Percentiles rank a stretch among this genome's conserved stretches.
Conservation (phyloP, 2,329 filamentous ascomycete species). For the Aspergillus brasiliensis region DNA sequence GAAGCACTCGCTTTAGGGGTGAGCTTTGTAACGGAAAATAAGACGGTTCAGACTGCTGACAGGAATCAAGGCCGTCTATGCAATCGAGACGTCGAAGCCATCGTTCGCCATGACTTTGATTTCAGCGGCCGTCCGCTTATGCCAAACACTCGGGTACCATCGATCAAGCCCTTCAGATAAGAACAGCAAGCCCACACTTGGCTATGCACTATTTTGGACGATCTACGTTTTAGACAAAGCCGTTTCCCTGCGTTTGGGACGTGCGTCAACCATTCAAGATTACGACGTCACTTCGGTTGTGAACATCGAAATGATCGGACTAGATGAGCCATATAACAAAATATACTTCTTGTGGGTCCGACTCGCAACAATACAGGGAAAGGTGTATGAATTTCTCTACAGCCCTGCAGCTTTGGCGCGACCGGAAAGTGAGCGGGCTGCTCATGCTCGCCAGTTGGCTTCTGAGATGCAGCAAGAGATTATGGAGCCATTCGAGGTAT, state of each 20-base stretch:
- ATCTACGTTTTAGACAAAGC: conserved; percentile 62
- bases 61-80: conserved; percentile 56
- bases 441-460: conserved; percentile 32
- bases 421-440: conserved; percentile 27
- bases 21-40: conserved; percentile 25
- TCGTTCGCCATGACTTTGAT: conserved; percentile 67
- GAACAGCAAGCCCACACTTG: conserved; percentile 32
- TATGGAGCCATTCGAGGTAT: conserved; percentile 35
- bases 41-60: conserved; percentile 4
- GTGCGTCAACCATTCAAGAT: conserved; percentile 60
- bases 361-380: conserved; percentile 59
- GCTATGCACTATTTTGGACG: conserved; percentile 57
- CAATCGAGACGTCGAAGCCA: conserved; percentile 63
- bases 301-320: conserved; percentile 21
- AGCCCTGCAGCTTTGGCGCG: conserved; percentile 33
- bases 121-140: conserved; percentile 61
- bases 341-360: conserved; percentile 59
- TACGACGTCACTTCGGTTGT: conserved; percentile 58
- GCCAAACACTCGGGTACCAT: conserved; percentile 65
- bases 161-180: conserved; percentile 31
- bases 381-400: conserved; percentile 63
- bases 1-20: conserved; percentile 63
- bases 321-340: conserved; percentile 42
- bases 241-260: conserved; percentile 61
- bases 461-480: conserved; percentile 30